Percentiles rank a stretch among this genome's conserved stretches.
These are phyloP conservation scores for Globisporangium orthogonon DNA, from an alignment of 352 stramenopile genomes.

Conservation along the genomic window DNA sequence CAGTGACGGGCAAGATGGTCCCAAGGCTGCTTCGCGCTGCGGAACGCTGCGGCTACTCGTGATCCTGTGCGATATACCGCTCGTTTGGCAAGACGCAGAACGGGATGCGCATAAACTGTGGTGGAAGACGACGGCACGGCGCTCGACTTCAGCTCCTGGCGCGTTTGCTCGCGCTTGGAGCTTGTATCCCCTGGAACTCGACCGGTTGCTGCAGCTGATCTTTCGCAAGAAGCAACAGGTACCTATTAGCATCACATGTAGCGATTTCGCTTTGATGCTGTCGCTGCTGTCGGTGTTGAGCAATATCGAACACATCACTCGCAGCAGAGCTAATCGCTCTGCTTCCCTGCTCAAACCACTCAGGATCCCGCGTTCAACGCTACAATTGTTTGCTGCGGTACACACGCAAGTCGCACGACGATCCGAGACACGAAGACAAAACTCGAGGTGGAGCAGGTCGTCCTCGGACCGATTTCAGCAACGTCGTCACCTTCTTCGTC, in stretches of 20 bases:
- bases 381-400: constrained; percentile 34
- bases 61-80: constrained; percentile 46
- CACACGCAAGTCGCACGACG: constrained; percentile 20
- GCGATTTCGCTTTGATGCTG: background rate
- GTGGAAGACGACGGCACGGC: constrained; percentile 2
- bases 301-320: background rate
- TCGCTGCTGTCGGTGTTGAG: background rate
- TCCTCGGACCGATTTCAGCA: constrained; percentile 28
- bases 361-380: constrained; percentile 34
- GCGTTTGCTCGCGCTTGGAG: constrained; percentile 20
- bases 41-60: constrained; percentile 17
- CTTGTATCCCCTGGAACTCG: constrained; percentile 32
- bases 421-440: constrained; percentile 24
- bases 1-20: background rate
- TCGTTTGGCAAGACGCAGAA: constrained; percentile 29
- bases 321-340: background rate
- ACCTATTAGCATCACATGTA: background rate
- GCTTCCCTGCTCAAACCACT: background rate
- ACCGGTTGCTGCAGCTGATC: constrained; percentile 25
- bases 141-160: background rate
- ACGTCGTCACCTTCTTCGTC: constrained; percentile 14
- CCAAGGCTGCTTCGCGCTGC: background rate
- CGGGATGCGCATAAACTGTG: constrained; percentile 15
- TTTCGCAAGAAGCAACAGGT: constrained; percentile 29
- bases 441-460: constrained; percentile 38